Percentiles rank a stretch among this genome's conserved stretches.
Conservation (phyloP, 2,329 filamentous ascomycete species). For the Paraconiothyrium brasiliense region DNA sequence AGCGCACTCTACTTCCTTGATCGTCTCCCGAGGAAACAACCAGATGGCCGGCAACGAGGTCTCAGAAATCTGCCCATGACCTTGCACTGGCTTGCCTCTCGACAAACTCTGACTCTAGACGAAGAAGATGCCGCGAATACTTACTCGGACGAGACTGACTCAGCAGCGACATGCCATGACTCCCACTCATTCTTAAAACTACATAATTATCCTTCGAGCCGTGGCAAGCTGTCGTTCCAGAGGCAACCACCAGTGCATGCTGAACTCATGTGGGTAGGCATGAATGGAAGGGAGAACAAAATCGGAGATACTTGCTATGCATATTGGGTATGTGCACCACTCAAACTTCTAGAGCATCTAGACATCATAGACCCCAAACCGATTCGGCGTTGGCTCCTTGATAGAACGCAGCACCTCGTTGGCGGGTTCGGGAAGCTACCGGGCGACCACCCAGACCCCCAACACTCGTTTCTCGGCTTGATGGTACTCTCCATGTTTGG, state of each 20-base stretch:
- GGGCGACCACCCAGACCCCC: constrained; percentile 69
- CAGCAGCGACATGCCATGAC: constrained; percentile 52
- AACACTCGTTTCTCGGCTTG: constrained; percentile 89
- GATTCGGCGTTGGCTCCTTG: constrained; percentile 80
- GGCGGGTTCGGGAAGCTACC: constrained; percentile 59
- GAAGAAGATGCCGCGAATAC: constrained; percentile 55
- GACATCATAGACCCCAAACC: constrained; percentile 67
- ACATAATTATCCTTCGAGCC: constrained; percentile 34
- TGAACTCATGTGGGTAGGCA: constrained; percentile 71
- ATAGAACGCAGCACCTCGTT: constrained; percentile 86
- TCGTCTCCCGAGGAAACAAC: constrained; percentile 57
- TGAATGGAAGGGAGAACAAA: constrained; percentile 93
- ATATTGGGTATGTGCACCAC: constrained; percentile 85
- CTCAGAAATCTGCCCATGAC: constrained; percentile 51
- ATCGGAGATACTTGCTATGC: constrained; percentile 93
- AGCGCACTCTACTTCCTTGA: constrained; percentile 80
- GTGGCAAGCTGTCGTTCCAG: constrained; percentile 36
- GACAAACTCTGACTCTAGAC: constrained; percentile 57
- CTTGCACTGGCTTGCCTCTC: constrained; percentile 57
- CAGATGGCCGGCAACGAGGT: constrained; percentile 42
- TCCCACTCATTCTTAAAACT: constrained; percentile 51
- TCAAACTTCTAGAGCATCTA: constrained; percentile 50
- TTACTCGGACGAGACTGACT: constrained; percentile 48
- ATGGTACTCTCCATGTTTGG: constrained; percentile 79
- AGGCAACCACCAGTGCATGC: constrained; percentile 70